Evolutionary conservation across 1,284 basidiomycete genomes (phyloP).

Genomic region (Microbotryomycetes sp.): DNA sequence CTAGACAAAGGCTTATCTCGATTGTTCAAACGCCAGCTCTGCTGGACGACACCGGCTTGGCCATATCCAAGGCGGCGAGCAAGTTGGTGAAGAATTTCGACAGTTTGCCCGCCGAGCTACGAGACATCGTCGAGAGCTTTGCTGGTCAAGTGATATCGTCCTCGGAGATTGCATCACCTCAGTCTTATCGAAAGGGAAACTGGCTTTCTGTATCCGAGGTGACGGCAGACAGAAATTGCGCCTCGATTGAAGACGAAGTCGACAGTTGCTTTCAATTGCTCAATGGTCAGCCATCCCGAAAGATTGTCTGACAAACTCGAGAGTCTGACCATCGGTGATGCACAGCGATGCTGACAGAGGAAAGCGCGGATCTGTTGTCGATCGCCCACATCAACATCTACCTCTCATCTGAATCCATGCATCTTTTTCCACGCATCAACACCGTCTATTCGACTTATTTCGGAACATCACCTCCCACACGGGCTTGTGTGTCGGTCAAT

Average conservation of each 20-base stretch:
- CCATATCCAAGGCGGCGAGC: not conserved
- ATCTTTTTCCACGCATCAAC: constrained; percentile 67
- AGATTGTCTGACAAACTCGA: too few species aligned
- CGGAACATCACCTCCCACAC: constrained; percentile 81
- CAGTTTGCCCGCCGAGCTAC: too few species aligned
- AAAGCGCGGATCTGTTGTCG: too few species aligned
- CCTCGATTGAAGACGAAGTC: not conserved
- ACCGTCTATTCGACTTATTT: constrained; percentile 71
- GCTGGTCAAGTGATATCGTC: too few species aligned
- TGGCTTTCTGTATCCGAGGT: too few species aligned
- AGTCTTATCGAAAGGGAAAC: too few species aligned
- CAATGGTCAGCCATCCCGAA: not conserved
- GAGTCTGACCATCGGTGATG: not conserved
- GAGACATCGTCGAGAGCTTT: too few species aligned
- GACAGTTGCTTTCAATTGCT: not conserved
- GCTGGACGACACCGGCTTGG: not conserved
- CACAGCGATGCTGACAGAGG: not conserved
- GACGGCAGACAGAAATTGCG: too few species aligned
- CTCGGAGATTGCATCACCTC: too few species aligned
- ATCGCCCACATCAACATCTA: constrained; percentile 75
- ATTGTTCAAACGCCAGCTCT: not conserved
- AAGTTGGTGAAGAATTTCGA: too few species aligned
- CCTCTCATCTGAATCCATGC: constrained; percentile 61
- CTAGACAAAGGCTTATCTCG: not conserved
- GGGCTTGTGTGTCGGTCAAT: constrained; percentile 79